Evolutionary conservation across 1,284 basidiomycete species (phyloP).

Genomic region (Austroboletus novae-zelandiae): DNA sequence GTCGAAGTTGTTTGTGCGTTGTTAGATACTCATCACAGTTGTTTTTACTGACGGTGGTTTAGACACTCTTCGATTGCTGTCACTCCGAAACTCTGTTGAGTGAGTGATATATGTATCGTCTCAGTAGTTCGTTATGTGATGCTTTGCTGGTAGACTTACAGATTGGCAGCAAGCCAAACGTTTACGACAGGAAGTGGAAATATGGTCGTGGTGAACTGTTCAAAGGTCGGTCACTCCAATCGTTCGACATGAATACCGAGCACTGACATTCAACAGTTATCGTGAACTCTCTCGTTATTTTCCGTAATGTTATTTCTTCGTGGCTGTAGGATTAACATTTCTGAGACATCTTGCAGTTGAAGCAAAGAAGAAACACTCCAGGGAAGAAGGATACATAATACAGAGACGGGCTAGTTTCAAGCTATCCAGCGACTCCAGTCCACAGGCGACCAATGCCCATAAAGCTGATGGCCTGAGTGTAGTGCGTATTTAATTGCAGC

Average conservation of each 20-base stretch:
- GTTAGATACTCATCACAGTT: conserved; percentile 5
- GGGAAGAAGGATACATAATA: not conserved
- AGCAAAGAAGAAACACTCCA: not conserved
- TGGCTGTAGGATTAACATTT: not conserved
- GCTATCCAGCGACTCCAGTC: not conserved
- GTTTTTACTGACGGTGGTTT: not conserved
- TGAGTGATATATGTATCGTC: conserved; percentile 1
- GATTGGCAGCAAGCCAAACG: conserved; percentile 14
- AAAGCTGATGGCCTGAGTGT: conserved; percentile 17
- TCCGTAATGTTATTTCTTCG: conserved; percentile 11
- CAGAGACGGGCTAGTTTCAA: conserved; percentile 6
- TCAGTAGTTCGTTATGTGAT: not conserved
- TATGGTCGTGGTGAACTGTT: conserved; percentile 18
- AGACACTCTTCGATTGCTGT: conserved; percentile 32
- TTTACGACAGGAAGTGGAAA: conserved; percentile 16
- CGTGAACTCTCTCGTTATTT: not conserved
- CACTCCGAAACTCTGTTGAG: conserved; percentile 30
- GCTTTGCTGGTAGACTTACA: conserved; percentile 16
- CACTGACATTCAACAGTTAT: conserved; percentile 6
- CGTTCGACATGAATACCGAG: not conserved
- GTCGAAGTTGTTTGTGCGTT: conserved; percentile 22
- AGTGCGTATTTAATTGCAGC: conserved; percentile 6
- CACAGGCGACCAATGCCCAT: conserved; percentile 2
- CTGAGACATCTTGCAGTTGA: conserved; percentile 8
- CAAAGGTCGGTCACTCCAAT: conserved; percentile 5